These are phyloP conservation scores for Bacidia gigantensis DNA, from an alignment of 495 filamentous ascomycete genomes.

Conservation along the genomic window DNA sequence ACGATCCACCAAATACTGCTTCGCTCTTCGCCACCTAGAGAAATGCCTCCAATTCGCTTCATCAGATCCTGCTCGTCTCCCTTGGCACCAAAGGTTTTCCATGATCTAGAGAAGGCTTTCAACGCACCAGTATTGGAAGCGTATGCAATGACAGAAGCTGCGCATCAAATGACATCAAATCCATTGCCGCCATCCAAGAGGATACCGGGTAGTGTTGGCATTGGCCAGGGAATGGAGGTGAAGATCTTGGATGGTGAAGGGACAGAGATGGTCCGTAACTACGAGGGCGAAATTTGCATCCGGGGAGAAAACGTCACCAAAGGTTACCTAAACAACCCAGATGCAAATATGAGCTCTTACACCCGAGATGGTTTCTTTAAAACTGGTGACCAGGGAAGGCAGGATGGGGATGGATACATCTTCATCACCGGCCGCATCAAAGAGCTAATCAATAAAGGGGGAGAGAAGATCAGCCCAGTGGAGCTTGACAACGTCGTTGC, in stretches of 20 bases:
- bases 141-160: slow-evolving; percentile 85
- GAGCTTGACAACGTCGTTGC: slow-evolving; percentile 70
- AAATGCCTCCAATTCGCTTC: slow-evolving; percentile 62
- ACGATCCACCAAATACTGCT: slow-evolving; percentile 85
- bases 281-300: slow-evolving; percentile 68
- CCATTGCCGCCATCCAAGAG: slow-evolving; percentile 59
- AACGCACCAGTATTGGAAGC: slow-evolving; percentile 72
- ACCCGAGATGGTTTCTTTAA: slow-evolving; percentile 60
- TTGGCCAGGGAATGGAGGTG: slow-evolving; percentile 71
- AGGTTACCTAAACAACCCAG: slow-evolving; percentile 69
- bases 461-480: slow-evolving; percentile 73
- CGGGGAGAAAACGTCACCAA: slow-evolving; percentile 65
- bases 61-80: slow-evolving; percentile 79
- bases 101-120: slow-evolving; percentile 57
- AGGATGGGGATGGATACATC: slow-evolving; percentile 59
- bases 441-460: slow-evolving; percentile 73
- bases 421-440: slow-evolving; percentile 71
- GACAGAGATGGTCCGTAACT: slow-evolving; percentile 44
- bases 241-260: slow-evolving; percentile 55
- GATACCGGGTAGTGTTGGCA: slow-evolving; percentile 63
- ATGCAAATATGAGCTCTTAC: slow-evolving; percentile 58
- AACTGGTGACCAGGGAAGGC: slow-evolving; percentile 70
- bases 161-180: slow-evolving; percentile 83
- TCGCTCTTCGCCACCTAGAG: slow-evolving; percentile 46
- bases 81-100: slow-evolving; percentile 60